These are phyloP conservation scores for Colletotrichum sp. DNA, from an alignment of 2,329 filamentous ascomycete genomes.

Conservation along the genomic window DNA sequence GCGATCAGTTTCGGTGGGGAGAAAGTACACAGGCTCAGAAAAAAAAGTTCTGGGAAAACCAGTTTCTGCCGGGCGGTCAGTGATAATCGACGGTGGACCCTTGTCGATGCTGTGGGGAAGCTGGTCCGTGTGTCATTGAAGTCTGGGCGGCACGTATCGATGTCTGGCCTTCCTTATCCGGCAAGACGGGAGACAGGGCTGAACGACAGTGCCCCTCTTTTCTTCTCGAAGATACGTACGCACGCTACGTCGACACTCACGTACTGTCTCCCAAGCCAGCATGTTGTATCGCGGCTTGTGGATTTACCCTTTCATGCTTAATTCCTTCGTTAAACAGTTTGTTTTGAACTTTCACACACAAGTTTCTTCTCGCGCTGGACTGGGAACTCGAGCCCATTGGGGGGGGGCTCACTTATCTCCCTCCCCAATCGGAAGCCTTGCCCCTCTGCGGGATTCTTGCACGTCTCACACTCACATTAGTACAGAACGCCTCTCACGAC, in stretches of 20 bases:
- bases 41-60: conserved; percentile 12
- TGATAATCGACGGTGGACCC: background rate
- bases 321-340: background rate
- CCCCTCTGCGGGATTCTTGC: background rate
- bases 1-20: conserved; percentile 3
- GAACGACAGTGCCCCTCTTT: conserved; percentile 1
- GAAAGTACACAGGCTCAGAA: background rate
- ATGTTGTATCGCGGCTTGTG: background rate
- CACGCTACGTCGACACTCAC: background rate
- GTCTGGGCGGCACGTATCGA: background rate
- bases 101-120: background rate
- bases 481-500: background rate
- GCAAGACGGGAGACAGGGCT: background rate
- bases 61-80: conserved; percentile 36
- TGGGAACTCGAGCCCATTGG: background rate
- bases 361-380: background rate
- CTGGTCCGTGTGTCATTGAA: background rate
- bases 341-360: background rate
- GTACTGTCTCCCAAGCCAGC: background rate
- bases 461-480: background rate
- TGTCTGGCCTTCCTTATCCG: conserved; percentile 8
- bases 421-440: background rate
- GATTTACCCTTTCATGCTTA: background rate
- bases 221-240: background rate
- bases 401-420: background rate